These are phyloP conservation scores for Aspergillus glaucus DNA, from an alignment of 2,329 filamentous ascomycete species.

Conservation along the genomic window DNA sequence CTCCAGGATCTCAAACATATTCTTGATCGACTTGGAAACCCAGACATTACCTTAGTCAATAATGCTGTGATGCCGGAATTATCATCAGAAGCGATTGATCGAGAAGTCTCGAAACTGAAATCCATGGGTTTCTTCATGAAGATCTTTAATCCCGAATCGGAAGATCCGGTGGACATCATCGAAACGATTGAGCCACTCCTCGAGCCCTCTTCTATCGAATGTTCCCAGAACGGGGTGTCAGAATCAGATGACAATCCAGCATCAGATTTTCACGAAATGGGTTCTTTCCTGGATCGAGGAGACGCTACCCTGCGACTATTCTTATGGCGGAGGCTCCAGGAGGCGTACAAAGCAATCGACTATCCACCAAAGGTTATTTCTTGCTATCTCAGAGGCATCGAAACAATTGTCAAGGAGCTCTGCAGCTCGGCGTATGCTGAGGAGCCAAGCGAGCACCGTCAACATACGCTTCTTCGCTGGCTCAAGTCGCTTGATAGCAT, in stretches of 20 bases:
- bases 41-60: constrained; percentile 62
- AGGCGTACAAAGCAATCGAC: constrained; percentile 78
- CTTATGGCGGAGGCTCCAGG: constrained; percentile 83
- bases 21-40: constrained; percentile 44
- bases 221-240: constrained; percentile 10
- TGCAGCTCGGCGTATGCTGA: constrained; percentile 53
- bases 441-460: constrained; percentile 57
- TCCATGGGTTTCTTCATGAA: constrained; percentile 95
- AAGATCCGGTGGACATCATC: constrained; percentile 77
- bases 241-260: constrained; percentile 38
- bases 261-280: constrained; percentile 63
- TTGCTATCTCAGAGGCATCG: constrained; percentile 77
- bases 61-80: constrained; percentile 85
- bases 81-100: constrained; percentile 74
- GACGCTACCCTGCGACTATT: constrained; percentile 78
- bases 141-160: constrained; percentile 76
- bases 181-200: constrained; percentile 89
- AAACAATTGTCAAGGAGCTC: constrained; percentile 69
- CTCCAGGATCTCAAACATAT: constrained; percentile 57
- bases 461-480: constrained; percentile 65
- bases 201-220: constrained; percentile 52
- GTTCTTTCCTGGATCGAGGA: constrained; percentile 75
- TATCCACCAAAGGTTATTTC: constrained; percentile 85
- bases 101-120: constrained; percentile 84
- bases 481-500: constrained; percentile 74